Evolutionary conservation across 306 rosid species (phyloP), one percentile per base, ranked within the genome.

Genomic region (Prunus armeniaca): DNA sequence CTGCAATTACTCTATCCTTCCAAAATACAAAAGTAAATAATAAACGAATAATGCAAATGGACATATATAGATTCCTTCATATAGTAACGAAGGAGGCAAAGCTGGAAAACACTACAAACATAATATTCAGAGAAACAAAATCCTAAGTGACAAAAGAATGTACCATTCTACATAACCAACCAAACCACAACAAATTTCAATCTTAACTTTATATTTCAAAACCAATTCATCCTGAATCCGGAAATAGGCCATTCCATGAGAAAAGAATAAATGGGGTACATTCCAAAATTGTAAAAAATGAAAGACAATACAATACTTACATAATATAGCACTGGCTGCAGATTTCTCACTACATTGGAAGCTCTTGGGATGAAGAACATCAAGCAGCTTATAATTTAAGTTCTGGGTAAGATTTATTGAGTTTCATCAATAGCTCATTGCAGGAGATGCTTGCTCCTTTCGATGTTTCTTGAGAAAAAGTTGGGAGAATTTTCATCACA

Each of bases 401-500:
- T 74, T 82, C 84, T n/a, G 93, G 96, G 78, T 83, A 80, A 75
- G 77, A 70, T 50, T 77, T 79, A 60, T 81, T 76, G 34, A 95
- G 86, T 74, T 86, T 87, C 78, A 67, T 32, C 72, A 94, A 74
- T 34, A 89, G 78, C 72, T 88, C 90, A 43, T 79, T 32, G 72
- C 93, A 92, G 56, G 83, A 62, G 58, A 83, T 79, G 73, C 78
- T 81, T 62, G 77, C 61, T 81, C 83, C 88, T 77, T 85, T 68
- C 0, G 86, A 69, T 65, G 84, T 65, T 71, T 60, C 81, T 65
- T 67, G 83, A 15, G 88, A 75, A 86, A 90, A 92, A 0, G 73
- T 86, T 15, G 90, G 92, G 84, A 95, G 82, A 81, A 85, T 71
- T 76, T 90, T 85, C 79, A 76, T 49, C 30, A 91, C 46, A 85